Evolutionary conservation across 2,329 filamentous ascomycete species (phyloP), one percentile per base, ranked within the genome.

Genomic region (Cladophialophora immunda): DNA sequence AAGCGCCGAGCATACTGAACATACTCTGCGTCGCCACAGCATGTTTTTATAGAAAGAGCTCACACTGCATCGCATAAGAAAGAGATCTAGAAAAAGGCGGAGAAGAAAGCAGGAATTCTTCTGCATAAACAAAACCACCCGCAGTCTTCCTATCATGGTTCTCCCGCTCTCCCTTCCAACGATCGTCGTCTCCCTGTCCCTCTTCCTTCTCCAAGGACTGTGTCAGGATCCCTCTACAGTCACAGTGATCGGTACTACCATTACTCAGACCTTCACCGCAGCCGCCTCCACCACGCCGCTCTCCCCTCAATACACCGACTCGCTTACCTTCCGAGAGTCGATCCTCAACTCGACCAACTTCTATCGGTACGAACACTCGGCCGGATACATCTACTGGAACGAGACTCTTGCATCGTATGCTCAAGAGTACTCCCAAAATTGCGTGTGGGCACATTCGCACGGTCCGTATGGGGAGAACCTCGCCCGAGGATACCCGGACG

Each of bases 391-490:
- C 2, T 68, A 71, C 3, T 93, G 90, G 90, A 93, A 93, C 79
- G 73, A 78, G 5, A 90, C 88, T 0, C 82, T 91, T 6, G 86
- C 85, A 1, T 73, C 76, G 3, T 89, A 83, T 68, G 89, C 90
- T 0, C 67, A 72, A 3, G 73, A 79, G 1, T 92, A 83, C 81
- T 80, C 82, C 1, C 64, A 78, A 8, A 68, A 74, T 15, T 85
- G 83, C 71, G 67, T 74, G 50, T 82, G 78, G 76, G 71, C 76
- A 55, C 81, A 82, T 69, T 81, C 80, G n/a, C 83, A 84, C 62
- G 88, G 89, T 0, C 34, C 45, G 19, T 65, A 69, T 68, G 91
- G 91, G 73, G 91, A 94, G 79, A 94, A 93, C 77, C 83, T 94
- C 3, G 90, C 90, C 7, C 82, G 87, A 4, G 90, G 90, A 3